phyloP scores from a whole-genome alignment of 805 yeast species.

The Wickerhamiella kurtzmanii region DNA sequence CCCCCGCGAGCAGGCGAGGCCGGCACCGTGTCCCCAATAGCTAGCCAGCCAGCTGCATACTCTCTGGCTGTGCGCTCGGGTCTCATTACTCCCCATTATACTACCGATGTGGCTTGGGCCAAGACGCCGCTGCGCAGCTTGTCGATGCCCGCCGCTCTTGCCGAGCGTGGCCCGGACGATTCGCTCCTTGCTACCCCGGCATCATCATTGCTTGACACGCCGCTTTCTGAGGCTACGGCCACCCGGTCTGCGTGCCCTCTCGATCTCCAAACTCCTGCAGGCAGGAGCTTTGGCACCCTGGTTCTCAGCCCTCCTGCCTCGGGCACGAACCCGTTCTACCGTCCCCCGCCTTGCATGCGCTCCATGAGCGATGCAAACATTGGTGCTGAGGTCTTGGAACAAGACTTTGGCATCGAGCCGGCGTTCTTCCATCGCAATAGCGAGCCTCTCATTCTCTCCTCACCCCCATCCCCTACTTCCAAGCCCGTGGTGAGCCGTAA shows the following conservation, averaged over 20 bases:
- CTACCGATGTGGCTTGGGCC: slow-evolving; percentile 1
- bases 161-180: background rate
- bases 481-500: background rate
- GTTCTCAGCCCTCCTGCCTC: background rate
- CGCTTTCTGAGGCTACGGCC: background rate
- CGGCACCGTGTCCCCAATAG: background rate
- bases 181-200: slow-evolving; percentile 1
- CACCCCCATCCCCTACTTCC: background rate
- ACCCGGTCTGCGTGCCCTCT: background rate
- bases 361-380: background rate
- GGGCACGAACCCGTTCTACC: slow-evolving; percentile 26
- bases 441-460: background rate
- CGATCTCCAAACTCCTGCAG: background rate
- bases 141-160: background rate
- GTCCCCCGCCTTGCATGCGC: slow-evolving; percentile 21
- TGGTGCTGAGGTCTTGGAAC: no score
- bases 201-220: slow-evolving; percentile 9
- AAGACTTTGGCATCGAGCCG: background rate
- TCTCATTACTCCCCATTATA: background rate
- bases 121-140: slow-evolving; percentile 13
- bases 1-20: background rate
- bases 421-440: background rate
- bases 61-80: background rate
- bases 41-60: background rate
- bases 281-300: background rate